Evolutionary conservation across 805 yeast species (phyloP), one percentile per base, ranked within the genome.

Genomic region (Metschnikowia cubensis): DNA sequence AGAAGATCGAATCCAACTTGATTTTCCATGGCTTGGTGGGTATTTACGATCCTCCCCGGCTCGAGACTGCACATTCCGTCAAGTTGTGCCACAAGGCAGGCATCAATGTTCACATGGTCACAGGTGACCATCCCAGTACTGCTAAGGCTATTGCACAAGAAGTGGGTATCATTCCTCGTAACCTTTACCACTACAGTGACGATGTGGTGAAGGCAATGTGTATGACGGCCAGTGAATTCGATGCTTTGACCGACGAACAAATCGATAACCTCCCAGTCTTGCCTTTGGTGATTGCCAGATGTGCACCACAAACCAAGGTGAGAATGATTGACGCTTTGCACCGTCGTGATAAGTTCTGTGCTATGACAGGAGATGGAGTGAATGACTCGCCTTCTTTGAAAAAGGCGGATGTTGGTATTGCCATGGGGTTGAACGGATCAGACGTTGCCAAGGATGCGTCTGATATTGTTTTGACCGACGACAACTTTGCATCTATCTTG

Each of bases 241-340:
- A 86, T 62, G 73, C 74, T 3, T 71, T 86, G 47, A 52, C 75
- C 2, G 88, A 85, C 49, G 80, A 71, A 1, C 75, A 85, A 58
- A 75, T 87, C 55, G 92, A 86, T 59, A 60, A 59, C 1, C 63
- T 70, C 42, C 89, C 89, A 1, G 83, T 82, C 7, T 70, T 86
- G 45, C 92, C 92, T 1, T 71, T 85, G 47, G 94, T 86, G 29
- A 82, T 87, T 68, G 94, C 94, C 3, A 74, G 94, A 54, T 87
- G 92, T 69, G 87, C 92, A 4, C 94, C 92, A 2, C 85, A 83
- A 63, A 86, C 91, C 20, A 86, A 87, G 64, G 92, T 86, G 15
- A 75, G 89, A 55, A 82, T 87, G 84, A 85, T 87, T 59, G 90
- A 86, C 48, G 91, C 92, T 0, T 75, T 54, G 72, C 82, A 62